Conservation (phyloP, 2,329 filamentous ascomycete species). For the Colletotrichum tanaceti region DNA sequence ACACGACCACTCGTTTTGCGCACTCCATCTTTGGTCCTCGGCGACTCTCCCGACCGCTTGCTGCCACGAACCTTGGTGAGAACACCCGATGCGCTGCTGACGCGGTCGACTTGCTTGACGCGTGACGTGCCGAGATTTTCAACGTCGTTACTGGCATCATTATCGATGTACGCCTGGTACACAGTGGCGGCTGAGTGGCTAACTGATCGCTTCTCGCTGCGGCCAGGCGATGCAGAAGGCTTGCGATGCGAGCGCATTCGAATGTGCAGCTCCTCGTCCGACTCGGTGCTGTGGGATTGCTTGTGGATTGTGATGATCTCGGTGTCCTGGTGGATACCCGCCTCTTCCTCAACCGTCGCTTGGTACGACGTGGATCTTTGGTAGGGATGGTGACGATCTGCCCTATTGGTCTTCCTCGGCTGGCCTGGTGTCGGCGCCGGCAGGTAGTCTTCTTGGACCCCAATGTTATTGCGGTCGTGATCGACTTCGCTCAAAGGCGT, state of each 20-base stretch:
- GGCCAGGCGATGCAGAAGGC: constrained; percentile 70
- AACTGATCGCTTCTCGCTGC: constrained; percentile 74
- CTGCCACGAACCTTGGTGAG: constrained; percentile 75
- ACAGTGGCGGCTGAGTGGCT: constrained; percentile 82
- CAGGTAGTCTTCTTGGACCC: constrained; percentile 87
- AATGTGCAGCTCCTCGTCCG: constrained; percentile 85
- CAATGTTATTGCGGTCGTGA: constrained; percentile 75
- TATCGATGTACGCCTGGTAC: constrained; percentile 69
- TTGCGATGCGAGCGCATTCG: constrained; percentile 78
- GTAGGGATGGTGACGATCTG: constrained; percentile 81
- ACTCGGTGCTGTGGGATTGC: constrained; percentile 72
- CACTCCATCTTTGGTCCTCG: constrained; percentile 66
- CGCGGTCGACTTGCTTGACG: constrained; percentile 66
- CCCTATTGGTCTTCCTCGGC: constrained; percentile 86
- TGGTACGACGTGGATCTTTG: constrained; percentile 65
- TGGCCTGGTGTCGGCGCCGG: constrained; percentile 96
- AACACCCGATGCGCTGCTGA: constrained; percentile 65
- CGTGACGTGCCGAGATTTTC: constrained; percentile 75
- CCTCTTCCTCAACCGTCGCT: constrained; percentile 60
- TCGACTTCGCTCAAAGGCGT: constrained; percentile 95
- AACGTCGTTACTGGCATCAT: constrained; percentile 75
- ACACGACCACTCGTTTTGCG: constrained; percentile 76
- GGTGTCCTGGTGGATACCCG: constrained; percentile 66
- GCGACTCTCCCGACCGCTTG: constrained; percentile 64
- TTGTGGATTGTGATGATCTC: constrained; percentile 72